Base-by-base conservation (phyloP, 352 stramenopile species). In the Globisporangium cylindrosporum region DNA sequence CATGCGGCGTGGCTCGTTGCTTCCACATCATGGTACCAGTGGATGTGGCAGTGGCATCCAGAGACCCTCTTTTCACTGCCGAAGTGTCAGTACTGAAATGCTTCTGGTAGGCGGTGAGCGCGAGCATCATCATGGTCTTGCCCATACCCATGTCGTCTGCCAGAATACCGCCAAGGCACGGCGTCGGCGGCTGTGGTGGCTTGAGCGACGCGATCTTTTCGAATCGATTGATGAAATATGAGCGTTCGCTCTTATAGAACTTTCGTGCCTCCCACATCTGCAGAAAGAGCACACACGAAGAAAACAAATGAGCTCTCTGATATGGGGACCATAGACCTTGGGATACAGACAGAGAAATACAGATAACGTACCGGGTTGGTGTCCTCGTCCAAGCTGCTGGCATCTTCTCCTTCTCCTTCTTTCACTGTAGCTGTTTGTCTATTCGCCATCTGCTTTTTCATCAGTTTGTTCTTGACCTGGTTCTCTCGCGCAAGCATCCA, bases 91-190 rank as follows among this genome's bases (percentile, higher is more conserved):
- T 12, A 14, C 79, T 48, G 18, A 81, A 70, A 53, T 81, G 63
- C 53, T 89, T 93, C n/a, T 88, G 81, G 29, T 89, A 76, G 1
- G 70, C 79, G 18, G 91, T 68, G 2, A 93, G 72, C 32, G 84
- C 83, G 14, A 93, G 74, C 64, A 93, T 79, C 83, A 91, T 92
- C 79, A 93, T 88, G 2, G 88, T 93, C 81, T 95, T 95, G 4
- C 91, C 92, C 81, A 98, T 92, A 58, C 92, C 92, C 91, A 97
- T 97, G 59, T 97, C 92, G 46, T 98, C 92, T 2, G 89, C 90
- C 20, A 98, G 72, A 66, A 98, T 97, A 22, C 92, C 92, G 27
- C 90, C 90, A 9, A 81, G 72, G 62, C 83, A 94, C 10, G 81
- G 89, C 18, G 64, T 68, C 34, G 84, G 86, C 57, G 77, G 81